Evolutionary conservation across 768 basidiomycete species (phyloP), one percentile per base, ranked within the genome.

Genomic region (Gloeopeniophorella convolvens): DNA sequence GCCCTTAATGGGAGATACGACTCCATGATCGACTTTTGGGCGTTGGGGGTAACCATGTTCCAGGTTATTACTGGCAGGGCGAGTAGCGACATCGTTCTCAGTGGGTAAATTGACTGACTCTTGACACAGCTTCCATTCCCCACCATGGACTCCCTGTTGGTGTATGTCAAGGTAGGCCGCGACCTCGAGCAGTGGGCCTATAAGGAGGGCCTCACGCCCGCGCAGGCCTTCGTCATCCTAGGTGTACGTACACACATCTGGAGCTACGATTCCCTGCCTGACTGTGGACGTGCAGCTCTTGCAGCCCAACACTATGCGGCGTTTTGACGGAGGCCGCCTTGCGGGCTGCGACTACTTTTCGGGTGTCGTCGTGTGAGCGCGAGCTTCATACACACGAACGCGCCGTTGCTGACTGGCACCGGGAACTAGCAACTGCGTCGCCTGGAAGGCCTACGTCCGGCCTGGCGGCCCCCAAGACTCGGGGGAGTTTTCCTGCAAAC

Each of bases 1-100:
- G 42, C 34, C 13, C n/a, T 13, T n/a, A 15, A 18, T 32, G 50
- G 50, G 7, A 24, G 16, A 11, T 21, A 31, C 43, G 26, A 51
- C 36, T 42, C 35, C 16, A 51, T 45, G 43, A 18, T 45, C 9
- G 50, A 51, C 26, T 51, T 35, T 34, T 51, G 50, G 50, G 33
- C 50, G 28, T 35, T 51, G 20, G 50, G 50, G 7, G 34, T 51
- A 10, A 40, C 36, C 4, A 34, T 51, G 27, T 51, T 44, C 26
- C 15, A 21, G 15, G n/a, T 50, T 11, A 18, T 42, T 7, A 33
- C 24, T 11, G 48, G 40, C 20, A 27, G 16, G 36, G 48, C 11
- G 37, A 20, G 46, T 30, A 27, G 8, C 12, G 6, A 8, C 33
- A 4, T 6, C 13, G 28, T 20, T 35, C 13, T 4, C 21, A 20